Percentiles rank a stretch among this genome's conserved stretches.
Conservation (phyloP, 495 filamentous ascomycete species). For the Niebla homalea region DNA sequence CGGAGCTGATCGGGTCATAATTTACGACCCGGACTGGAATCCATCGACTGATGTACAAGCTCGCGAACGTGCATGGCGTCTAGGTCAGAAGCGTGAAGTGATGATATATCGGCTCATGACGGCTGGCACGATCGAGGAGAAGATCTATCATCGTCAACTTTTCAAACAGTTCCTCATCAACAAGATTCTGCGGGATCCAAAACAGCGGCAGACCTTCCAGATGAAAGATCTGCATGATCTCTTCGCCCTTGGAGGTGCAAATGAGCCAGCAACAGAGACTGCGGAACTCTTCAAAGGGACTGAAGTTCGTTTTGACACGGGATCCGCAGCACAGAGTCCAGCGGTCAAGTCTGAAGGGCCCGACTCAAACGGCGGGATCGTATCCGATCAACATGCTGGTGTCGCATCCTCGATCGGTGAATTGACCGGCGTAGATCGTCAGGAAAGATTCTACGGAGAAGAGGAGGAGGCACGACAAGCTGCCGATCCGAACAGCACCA, state of each 20-base stretch:
- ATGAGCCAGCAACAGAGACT: slow-evolving; percentile 66
- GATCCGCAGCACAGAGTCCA: slow-evolving; percentile 19
- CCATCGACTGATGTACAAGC: slow-evolving; percentile 88
- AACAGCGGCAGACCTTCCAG: slow-evolving; percentile 75
- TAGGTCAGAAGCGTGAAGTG: slow-evolving; percentile 88
- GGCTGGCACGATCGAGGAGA: slow-evolving; percentile 95
- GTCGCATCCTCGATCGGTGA: slow-evolving; percentile 27
- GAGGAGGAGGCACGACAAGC: slow-evolving; percentile 24
- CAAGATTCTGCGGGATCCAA: slow-evolving; percentile 87
- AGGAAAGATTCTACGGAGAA: slow-evolving; percentile 40
- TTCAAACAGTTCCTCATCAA: slow-evolving; percentile 94
- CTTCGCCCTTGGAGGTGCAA: slow-evolving; percentile 62
- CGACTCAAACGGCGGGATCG: slow-evolving; percentile 15
- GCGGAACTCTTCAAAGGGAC: slow-evolving; percentile 70
- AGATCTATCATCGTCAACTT: slow-evolving; percentile 96
- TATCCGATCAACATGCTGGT: slow-evolving; percentile 1
- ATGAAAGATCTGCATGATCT: slow-evolving; percentile 79
- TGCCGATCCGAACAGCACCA: slow-evolving; percentile 29
- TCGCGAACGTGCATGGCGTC: slow-evolving; percentile 87
- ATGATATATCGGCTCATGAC: slow-evolving; percentile 92
- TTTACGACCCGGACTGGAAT: slow-evolving; percentile 98
- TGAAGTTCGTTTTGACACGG: slow-evolving; percentile 50
- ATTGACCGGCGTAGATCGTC: slow-evolving; percentile 44
- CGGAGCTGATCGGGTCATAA: slow-evolving; percentile 88
- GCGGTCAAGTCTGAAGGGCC: slow-evolving; percentile 1